Conservation (phyloP, 495 filamentous ascomycete genomes). For the Cetradonia linearis region DNA sequence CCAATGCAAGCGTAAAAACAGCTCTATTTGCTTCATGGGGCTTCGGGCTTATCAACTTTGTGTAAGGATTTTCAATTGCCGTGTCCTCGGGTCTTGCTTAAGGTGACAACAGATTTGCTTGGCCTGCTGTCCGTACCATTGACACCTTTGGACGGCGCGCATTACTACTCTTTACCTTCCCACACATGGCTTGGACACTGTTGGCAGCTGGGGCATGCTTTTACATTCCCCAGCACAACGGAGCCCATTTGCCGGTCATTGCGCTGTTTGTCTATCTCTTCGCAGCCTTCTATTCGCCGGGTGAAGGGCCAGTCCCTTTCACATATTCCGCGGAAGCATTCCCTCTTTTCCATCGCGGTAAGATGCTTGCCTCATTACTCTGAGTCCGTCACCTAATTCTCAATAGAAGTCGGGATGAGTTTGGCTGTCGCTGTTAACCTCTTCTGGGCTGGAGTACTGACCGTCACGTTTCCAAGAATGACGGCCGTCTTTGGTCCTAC, state of each 20-base stretch:
- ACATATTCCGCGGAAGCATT: conserved; percentile 73
- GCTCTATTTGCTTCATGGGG: conserved; percentile 67
- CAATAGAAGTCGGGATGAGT: conserved; percentile 54
- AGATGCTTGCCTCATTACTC: background rate
- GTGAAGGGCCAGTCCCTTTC: conserved; percentile 76
- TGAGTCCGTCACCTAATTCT: background rate
- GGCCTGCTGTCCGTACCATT: conserved; percentile 74
- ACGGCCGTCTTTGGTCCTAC: conserved; percentile 33
- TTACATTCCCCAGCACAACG: conserved; percentile 43
- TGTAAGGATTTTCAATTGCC: conserved; percentile 22
- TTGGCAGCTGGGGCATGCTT: conserved; percentile 63
- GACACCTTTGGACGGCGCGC: conserved; percentile 72
- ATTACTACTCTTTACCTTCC: conserved; percentile 75
- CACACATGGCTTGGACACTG: conserved; percentile 72
- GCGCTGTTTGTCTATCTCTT: conserved; percentile 66
- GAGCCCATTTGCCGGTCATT: conserved; percentile 50
- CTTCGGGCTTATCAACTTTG: conserved; percentile 71
- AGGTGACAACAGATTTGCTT: conserved; percentile 46
- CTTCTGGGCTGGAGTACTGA: conserved; percentile 55
- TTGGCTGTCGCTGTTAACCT: conserved; percentile 61
- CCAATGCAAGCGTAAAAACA: conserved; percentile 44
- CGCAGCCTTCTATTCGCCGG: conserved; percentile 62
- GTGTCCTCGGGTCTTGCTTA: too few relatives aligned
- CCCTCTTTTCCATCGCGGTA: conserved; percentile 57
- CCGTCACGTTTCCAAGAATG: conserved; percentile 60